A percentile compares a stretch with the other conserved stretches of the same genome.
Conservation (phyloP, 176 grass and related monocot species). For the Calamus simplicifolius region DNA sequence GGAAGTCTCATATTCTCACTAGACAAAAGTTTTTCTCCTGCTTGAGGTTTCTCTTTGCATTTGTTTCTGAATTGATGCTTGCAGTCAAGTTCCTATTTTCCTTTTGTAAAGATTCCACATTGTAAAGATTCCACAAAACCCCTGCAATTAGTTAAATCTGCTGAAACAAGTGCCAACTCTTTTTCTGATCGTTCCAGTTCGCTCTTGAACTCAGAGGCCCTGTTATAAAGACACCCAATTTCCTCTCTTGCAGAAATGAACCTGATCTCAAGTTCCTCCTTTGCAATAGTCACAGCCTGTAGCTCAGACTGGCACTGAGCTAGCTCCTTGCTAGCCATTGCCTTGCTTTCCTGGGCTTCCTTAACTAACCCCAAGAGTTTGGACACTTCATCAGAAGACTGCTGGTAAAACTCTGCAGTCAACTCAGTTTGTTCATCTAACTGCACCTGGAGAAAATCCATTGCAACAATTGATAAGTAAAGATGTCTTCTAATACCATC, state of each 20-base stretch:
- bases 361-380: conserved; percentile 38
- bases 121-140: conserved; percentile 42
- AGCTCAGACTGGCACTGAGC: conserved; percentile 56
- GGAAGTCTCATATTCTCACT: conserved; percentile 49
- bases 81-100: conserved; percentile 42
- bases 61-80: conserved; percentile 31
- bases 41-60: conserved; percentile 47
- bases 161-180: conserved; percentile 22
- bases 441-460: conserved; percentile 70
- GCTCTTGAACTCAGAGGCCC: conserved; percentile 39
- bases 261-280: conserved; percentile 43
- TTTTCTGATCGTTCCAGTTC: conserved; percentile 33
- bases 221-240: conserved; percentile 26
- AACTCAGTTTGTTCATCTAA: conserved; percentile 40
- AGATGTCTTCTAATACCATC: conserved; percentile 51
- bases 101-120: conserved; percentile 48
- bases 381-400: conserved; percentile 32
- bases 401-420: conserved; percentile 27
- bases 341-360: conserved; percentile 47
- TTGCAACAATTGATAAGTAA: conserved; percentile 49
- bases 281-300: conserved; percentile 23
- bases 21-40: conserved; percentile 45
- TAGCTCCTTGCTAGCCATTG: conserved; percentile 35
- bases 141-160: conserved; percentile 40
- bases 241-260: conserved; percentile 34